Base-by-base conservation (phyloP, 768 basidiomycete genomes). In the Boletales sp. region DNA sequence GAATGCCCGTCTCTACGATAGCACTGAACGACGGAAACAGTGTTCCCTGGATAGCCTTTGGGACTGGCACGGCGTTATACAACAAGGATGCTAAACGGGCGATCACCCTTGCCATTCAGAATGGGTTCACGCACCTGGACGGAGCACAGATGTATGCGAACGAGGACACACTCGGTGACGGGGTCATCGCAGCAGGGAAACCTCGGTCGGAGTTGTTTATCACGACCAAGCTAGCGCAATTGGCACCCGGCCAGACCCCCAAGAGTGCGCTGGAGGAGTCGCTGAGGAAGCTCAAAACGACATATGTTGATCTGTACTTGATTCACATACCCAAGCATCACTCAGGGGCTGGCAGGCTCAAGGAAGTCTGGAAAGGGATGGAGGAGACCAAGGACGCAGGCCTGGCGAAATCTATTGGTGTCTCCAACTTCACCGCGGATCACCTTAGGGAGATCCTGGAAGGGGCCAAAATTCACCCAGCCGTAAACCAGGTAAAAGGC, bases 291-390 rank as follows among this genome's bases (percentile, higher is more conserved):
- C 70, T 87, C 5, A 66, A 74, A 12, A 64, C 82, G 46, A 71
- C 79, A 48, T 75, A 75, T 39, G 80, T 87, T 12, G 84, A 87
- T 59, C 63, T 86, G 49, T 87, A 80, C 66, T 68, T 87, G 50
- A 72, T 90, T 46, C 87, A 88, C 57, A 60, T 57, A 39, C 70
- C 81, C 4, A 57, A 51, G 6, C 51, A 64, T 4, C 68, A 73
- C 39, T 65, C 57, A 35, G 21, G 21, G 4, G 21, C 21, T 21
- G 77, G 75, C 18, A 74, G 66, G 46, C 65, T 85, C 46, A 70
- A 70, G 49, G 72, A 79, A 21, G 62, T 78, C 45, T 87, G 86
- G 85, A 72, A 72, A 41, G 78, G 69, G 6, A 77, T 87, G 77
- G 84, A 86, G 58, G 76, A 74, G 36, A 67, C 80, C 34, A 72